These are phyloP conservation scores for Blastobotrys elegans DNA, from an alignment of 1,139 yeast species.

Conservation along the genomic window DNA sequence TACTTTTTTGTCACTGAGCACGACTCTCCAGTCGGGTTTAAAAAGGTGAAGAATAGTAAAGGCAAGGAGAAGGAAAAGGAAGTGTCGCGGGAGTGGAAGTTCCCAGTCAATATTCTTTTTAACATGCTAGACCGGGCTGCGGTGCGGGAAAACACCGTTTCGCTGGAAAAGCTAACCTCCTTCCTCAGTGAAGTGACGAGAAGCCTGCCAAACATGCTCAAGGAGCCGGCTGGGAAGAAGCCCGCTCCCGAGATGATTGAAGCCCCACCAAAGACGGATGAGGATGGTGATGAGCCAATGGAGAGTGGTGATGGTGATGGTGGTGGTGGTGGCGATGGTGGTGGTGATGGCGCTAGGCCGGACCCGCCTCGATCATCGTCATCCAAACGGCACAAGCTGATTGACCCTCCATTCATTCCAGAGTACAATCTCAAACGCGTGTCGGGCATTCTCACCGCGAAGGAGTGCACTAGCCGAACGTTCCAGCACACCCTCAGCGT, in stretches of 20 bases:
- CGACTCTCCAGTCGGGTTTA: slow-evolving; percentile 53
- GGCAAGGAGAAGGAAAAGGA: slow-evolving; percentile 37
- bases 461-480: slow-evolving; percentile 81
- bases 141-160: slow-evolving; percentile 64
- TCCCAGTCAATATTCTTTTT: slow-evolving; percentile 68
- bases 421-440: slow-evolving; percentile 57
- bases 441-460: slow-evolving; percentile 68
- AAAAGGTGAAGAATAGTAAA: slow-evolving; percentile 38
- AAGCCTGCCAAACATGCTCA: slow-evolving; percentile 47
- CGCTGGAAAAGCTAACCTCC: slow-evolving; percentile 73
- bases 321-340: slow-evolving; percentile 9
- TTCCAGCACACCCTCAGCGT: slow-evolving; percentile 81
- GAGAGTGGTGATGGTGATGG: slow-evolving; percentile 15
- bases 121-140: slow-evolving; percentile 56
- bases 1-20: slow-evolving; percentile 79
- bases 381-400: slow-evolving; percentile 24
- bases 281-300: slow-evolving; percentile 18
- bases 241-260: too few species aligned
- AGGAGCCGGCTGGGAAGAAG: slow-evolving; percentile 16
- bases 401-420: slow-evolving; percentile 62
- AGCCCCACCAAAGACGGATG: slow-evolving; percentile 14
- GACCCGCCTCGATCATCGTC: too few species aligned
- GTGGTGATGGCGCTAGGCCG: slow-evolving; percentile 15
- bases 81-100: slow-evolving; percentile 43
- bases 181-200: slow-evolving; percentile 73